Base-by-base conservation (phyloP, 1,284 basidiomycete genomes). In the Agroathelia rolfsii region DNA sequence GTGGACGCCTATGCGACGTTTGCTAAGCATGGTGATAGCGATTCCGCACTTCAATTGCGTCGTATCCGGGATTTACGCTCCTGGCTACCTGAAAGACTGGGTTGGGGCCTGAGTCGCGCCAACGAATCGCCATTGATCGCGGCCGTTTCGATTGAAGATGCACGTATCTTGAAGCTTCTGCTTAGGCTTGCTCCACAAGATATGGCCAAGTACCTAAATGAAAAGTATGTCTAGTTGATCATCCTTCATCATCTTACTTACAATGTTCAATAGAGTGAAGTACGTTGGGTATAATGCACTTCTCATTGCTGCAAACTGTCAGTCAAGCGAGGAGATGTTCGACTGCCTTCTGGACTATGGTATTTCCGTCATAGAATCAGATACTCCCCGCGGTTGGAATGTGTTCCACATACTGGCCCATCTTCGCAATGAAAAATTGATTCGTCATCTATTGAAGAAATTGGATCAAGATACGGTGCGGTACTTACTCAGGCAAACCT, bases 341-440 rank as follows among this genome's bases (percentile, higher is more conserved):
- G 68, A 76, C 30, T 72, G 62, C 44, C 47, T 76, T 18, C 48
- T 74, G 5, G 54, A 57, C 3, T 64, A 62, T 28, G 64, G 61
- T 5, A 51, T 68, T 3, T 64, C 68, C 10, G 56, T 64, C 2
- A 45, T 51, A 3, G 63, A 64, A 14, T 56, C 48, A 2, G 69
- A 72, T 42, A 32, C 41, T 6, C 36, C 41, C 24, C 49, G 55
- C 40, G 64, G 67, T 71, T 72, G 59, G 58, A 76, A 76, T 41
- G 59, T 74, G 10, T 66, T 62, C 36, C 72, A 76, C 44, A 47
- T 63, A n/a, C 47, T 68, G 18, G 63, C 59, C 40, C 28, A 37
- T 1, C 19, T 35, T 1, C 49, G 54, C 31, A 33, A 50, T 11
- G 39, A 45, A 12, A 44, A 51, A 0, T 36, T 66, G 14, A 43